Conservation (phyloP, 2,329 filamentous ascomycete species). For the Fusarium nematophilum region DNA sequence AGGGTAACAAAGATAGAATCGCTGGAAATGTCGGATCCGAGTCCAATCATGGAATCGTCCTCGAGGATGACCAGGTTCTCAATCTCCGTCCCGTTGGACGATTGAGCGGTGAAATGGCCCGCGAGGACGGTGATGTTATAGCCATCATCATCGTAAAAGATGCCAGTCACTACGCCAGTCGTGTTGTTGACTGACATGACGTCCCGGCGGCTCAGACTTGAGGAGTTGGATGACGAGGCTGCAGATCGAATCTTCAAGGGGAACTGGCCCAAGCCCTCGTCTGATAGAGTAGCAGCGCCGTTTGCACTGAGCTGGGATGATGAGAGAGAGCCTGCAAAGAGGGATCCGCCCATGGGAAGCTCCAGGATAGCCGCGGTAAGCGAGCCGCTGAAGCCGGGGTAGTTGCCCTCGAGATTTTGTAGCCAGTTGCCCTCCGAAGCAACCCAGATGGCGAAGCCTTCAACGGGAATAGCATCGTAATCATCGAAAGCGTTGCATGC, state of each 20-base stretch:
- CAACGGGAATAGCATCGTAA: constrained; percentile 69
- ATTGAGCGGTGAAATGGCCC: constrained; percentile 82
- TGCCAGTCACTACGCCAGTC: constrained; percentile 79
- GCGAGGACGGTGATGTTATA: constrained; percentile 89
- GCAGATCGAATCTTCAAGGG: constrained; percentile 65
- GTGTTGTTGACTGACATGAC: constrained; percentile 54
- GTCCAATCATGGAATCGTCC: constrained; percentile 78
- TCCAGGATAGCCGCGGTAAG: constrained; percentile 77
- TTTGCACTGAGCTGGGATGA: constrained; percentile 79
- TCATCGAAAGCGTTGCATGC: constrained; percentile 75
- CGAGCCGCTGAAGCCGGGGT: constrained; percentile 76
- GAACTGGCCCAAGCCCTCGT: constrained; percentile 64
- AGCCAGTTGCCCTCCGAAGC: constrained; percentile 89
- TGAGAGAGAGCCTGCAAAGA: constrained; percentile 86
- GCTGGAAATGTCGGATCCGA: constrained; percentile 72
- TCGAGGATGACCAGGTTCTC: constrained; percentile 88
- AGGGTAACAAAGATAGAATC: constrained; percentile 82
- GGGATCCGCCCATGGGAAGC: constrained; percentile 69
- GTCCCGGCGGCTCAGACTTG: constrained; percentile 60
- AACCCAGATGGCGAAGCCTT: constrained; percentile 92
- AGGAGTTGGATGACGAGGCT: constrained; percentile 47
- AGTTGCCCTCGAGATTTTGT: constrained; percentile 75
- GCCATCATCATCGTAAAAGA: constrained; percentile 77
- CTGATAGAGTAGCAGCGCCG: constrained; percentile 75
- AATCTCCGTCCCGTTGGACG: constrained; percentile 75